These are phyloP conservation scores for Starmerella bombi DNA, from an alignment of 805 yeast species.

Conservation along the genomic window DNA sequence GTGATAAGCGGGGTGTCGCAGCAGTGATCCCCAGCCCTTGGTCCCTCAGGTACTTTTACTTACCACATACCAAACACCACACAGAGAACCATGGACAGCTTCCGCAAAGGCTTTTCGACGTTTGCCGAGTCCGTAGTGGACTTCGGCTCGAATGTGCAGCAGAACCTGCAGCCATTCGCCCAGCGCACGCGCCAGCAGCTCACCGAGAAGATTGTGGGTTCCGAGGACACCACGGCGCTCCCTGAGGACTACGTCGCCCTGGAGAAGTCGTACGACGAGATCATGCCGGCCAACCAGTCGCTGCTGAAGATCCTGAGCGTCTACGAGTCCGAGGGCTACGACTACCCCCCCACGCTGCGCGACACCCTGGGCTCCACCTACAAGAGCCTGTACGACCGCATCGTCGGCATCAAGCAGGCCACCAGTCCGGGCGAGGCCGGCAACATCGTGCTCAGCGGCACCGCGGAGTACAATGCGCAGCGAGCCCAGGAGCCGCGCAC, in stretches of 20 bases:
- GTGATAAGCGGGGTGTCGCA: no score
- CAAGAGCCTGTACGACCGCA: constrained; percentile 48
- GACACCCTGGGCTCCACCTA: constrained; percentile 68
- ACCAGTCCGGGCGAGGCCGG: constrained; percentile 73
- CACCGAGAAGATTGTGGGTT: constrained; percentile 68
- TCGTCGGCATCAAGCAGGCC: constrained; percentile 56
- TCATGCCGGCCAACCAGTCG: constrained; percentile 52
- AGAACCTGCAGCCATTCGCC: constrained; percentile 54
- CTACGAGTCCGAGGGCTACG: constrained; percentile 68
- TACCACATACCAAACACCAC: no score
- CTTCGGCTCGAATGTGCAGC: constrained; percentile 23
- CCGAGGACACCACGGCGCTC: constrained; percentile 69
- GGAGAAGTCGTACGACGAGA: constrained; percentile 59
- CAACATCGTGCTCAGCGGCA: constrained; percentile 37
- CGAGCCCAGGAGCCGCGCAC: constrained; percentile 62
- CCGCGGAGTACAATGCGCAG: constrained; percentile 28
- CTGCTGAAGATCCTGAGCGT: constrained; percentile 41
- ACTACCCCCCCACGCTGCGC: constrained; percentile 62
- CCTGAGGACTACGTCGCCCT: constrained; percentile 70
- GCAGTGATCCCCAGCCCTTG: no score
- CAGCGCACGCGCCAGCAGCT: constrained; percentile 67
- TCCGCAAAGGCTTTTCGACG: constrained; percentile 30
- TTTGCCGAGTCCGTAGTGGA: constrained; percentile 28
- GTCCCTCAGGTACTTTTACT: no score
- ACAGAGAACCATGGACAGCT: constrained; percentile 2